phyloP scores from a whole-genome alignment of 768 basidiomycete genomes.

The Pisolithus marmoratus region DNA sequence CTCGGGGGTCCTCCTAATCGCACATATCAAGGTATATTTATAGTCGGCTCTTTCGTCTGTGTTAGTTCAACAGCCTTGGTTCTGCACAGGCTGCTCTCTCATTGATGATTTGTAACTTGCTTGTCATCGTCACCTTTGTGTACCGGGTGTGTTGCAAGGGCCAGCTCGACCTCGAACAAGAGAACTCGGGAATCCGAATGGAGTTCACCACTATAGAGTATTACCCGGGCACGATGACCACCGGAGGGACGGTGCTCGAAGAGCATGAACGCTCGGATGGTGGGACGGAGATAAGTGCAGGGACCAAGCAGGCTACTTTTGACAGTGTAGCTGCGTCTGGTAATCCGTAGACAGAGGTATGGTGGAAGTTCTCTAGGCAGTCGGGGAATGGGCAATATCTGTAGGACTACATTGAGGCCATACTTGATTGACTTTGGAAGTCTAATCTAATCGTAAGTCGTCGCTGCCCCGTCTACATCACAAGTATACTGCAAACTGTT shows the following conservation, averaged over 20 bases:
- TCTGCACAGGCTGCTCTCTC: slow-evolving; percentile 14
- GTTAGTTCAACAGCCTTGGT: background rate
- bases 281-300: background rate
- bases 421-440: no score
- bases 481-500: no score
- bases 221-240: slow-evolving; percentile 8
- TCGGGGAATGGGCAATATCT: no score
- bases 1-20: slow-evolving; percentile 14
- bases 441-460: no score
- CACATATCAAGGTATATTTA: slow-evolving; percentile 14
- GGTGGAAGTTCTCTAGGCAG: no score
- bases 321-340: slow-evolving; percentile 14
- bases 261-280: background rate
- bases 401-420: no score
- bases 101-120: slow-evolving; percentile 14
- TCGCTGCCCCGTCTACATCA: no score
- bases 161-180: background rate
- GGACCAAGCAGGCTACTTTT: slow-evolving; percentile 19
- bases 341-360: no score
- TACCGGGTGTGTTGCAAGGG: slow-evolving; percentile 8
- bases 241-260: slow-evolving; percentile 1
- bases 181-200: background rate
- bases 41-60: slow-evolving; percentile 1
- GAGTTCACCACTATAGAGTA: slow-evolving; percentile 14
- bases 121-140: slow-evolving; percentile 13